Conservation (phyloP, 805 yeast species). For the Candida tallmaniae region DNA sequence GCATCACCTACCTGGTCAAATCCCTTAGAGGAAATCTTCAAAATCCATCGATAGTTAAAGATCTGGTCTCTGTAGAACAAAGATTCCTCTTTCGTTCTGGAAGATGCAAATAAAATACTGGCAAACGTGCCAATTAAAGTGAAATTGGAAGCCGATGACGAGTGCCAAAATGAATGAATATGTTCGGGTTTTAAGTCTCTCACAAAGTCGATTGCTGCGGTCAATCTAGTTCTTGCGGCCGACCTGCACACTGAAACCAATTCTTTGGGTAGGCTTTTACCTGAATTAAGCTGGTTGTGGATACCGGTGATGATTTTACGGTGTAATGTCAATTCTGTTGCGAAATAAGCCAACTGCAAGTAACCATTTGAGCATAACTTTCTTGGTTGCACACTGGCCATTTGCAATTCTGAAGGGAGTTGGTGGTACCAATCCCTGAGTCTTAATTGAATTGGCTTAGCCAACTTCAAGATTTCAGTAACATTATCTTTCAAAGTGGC, state of each 20-base stretch:
- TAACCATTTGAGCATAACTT: constrained; percentile 72
- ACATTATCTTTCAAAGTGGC: constrained; percentile 47
- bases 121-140: constrained; percentile 87
- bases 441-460: constrained; percentile 75
- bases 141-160: constrained; percentile 72
- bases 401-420: constrained; percentile 59
- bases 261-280: constrained; percentile 32
- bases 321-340: constrained; percentile 84
- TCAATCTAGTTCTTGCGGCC: constrained; percentile 78
- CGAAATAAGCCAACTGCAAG: constrained; percentile 80
- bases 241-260: constrained; percentile 61
- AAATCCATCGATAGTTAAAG: constrained; percentile 69
- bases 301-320: constrained; percentile 64
- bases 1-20: constrained; percentile 80
- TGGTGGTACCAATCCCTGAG: constrained; percentile 76
- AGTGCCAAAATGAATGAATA: constrained; percentile 86
- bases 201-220: constrained; percentile 79
- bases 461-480: constrained; percentile 64
- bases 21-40: constrained; percentile 70
- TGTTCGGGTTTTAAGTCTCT: constrained; percentile 75
- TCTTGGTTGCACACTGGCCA: constrained; percentile 55
- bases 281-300: constrained; percentile 28
- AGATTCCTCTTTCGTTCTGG: constrained; percentile 59
- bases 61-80: constrained; percentile 61
- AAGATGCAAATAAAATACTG: constrained; percentile 67